phyloP scores from a whole-genome alignment of 2,329 filamentous ascomycete genomes.

The Fusarium dlaminii region DNA sequence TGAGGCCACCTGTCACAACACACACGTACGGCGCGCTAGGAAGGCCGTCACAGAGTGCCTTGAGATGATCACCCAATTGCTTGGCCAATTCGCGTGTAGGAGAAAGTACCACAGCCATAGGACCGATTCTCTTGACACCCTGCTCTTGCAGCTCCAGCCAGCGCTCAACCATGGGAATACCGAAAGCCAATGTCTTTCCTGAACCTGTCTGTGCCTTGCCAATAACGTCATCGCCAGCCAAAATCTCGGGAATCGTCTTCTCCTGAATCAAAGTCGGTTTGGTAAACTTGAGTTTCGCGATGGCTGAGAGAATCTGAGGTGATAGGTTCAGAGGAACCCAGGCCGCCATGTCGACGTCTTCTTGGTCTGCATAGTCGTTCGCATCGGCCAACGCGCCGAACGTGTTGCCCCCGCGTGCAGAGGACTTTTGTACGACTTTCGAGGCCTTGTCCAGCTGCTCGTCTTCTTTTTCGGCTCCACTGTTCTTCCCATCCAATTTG shows the following conservation, averaged over 20 bases:
- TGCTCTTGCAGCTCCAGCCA: slow-evolving; percentile 68
- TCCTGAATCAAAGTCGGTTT: slow-evolving; percentile 86
- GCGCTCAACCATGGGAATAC: slow-evolving; percentile 88
- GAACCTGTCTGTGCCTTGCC: slow-evolving; percentile 97
- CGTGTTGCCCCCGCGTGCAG: slow-evolving; percentile 55
- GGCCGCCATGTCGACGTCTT: slow-evolving; percentile 74
- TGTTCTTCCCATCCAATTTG: slow-evolving; percentile 44
- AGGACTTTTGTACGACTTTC: slow-evolving; percentile 49
- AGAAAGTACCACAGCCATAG: slow-evolving; percentile 83
- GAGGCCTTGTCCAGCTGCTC: slow-evolving; percentile 48
- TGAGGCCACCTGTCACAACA: slow-evolving; percentile 90
- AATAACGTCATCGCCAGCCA: slow-evolving; percentile 88
- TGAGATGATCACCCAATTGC: slow-evolving; percentile 86
- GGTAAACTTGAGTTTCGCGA: slow-evolving; percentile 82
- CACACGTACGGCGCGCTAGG: slow-evolving; percentile 76
- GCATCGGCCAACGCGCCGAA: slow-evolving; percentile 67
- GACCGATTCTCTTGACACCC: slow-evolving; percentile 49
- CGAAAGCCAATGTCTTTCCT: slow-evolving; percentile 95
- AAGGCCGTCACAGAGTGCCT: slow-evolving; percentile 72
- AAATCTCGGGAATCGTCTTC: slow-evolving; percentile 81
- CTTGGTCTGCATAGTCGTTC: slow-evolving; percentile 63
- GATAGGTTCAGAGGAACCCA: slow-evolving; percentile 83
- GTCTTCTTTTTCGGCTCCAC: slow-evolving; percentile 37
- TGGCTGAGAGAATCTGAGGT: slow-evolving; percentile 72
- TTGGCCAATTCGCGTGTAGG: slow-evolving; percentile 94